phyloP scores from a whole-genome alignment of 2,329 filamentous ascomycete genomes.

The Fusarium chuoi region DNA sequence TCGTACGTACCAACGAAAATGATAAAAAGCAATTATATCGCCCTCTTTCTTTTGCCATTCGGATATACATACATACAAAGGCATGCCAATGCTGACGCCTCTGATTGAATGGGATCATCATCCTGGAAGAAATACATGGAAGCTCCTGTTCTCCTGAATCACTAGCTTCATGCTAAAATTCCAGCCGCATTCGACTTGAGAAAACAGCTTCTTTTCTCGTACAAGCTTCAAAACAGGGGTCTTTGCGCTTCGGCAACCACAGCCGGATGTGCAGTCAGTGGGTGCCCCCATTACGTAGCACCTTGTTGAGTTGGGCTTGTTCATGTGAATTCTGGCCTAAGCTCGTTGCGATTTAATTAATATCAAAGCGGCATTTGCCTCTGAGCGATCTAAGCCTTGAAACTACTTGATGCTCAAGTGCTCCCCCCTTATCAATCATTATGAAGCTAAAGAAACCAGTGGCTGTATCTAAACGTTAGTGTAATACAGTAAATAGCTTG shows the following conservation, averaged over 20 bases:
- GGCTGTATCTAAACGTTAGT: not conserved
- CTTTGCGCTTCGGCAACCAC: not conserved
- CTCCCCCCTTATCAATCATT: not conserved
- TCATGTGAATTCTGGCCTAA: not conserved
- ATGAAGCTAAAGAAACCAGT: not conserved
- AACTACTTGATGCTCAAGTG: not conserved
- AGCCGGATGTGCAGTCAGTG: not conserved
- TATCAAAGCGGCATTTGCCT: not conserved
- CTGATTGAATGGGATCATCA: not conserved
- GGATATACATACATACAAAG: not conserved
- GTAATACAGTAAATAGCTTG: not conserved
- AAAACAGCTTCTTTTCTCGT: slow-evolving; percentile 1
- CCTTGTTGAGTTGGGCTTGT: not conserved
- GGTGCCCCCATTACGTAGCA: not conserved
- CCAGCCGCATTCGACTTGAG: not conserved
- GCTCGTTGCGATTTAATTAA: not conserved
- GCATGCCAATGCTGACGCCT: not conserved
- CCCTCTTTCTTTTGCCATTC: too few relatives aligned
- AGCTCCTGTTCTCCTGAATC: not conserved
- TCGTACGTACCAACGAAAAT: not conserved
- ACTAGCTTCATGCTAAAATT: not conserved
- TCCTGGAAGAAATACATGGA: not conserved
- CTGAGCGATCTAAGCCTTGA: not conserved
- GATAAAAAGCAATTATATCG: not conserved
- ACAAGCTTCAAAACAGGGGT: slow-evolving; percentile 6